Percentiles rank a stretch among this genome's conserved stretches.
phyloP scores from a whole-genome alignment of 192 early-diverging fungal species.

The Podila minutissima region DNA sequence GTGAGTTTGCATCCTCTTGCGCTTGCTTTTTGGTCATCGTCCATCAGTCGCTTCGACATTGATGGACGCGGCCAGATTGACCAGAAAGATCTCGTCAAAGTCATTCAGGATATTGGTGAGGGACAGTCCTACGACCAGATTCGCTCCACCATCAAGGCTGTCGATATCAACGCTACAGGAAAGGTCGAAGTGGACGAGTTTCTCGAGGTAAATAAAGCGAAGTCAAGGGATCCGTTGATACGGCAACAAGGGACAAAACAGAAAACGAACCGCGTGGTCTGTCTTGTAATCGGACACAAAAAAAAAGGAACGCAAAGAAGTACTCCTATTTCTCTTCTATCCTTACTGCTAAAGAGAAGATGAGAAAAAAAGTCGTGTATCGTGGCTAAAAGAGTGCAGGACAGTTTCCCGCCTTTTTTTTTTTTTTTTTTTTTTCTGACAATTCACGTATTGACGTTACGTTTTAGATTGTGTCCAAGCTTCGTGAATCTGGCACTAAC shows the following conservation, averaged over 20 bases:
- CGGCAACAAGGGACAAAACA: background rate
- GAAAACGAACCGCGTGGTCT: background rate
- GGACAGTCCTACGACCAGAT: constrained; percentile 81
- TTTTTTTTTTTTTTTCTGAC: constrained; percentile 11
- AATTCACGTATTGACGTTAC: constrained; percentile 3
- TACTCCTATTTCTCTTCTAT: too few species aligned
- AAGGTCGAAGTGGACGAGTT: constrained; percentile 85
- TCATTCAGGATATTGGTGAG: constrained; percentile 70
- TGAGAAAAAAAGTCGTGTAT: background rate
- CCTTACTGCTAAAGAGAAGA: too few species aligned
- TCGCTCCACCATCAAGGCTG: constrained; percentile 71
- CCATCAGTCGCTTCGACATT: constrained; percentile 57
- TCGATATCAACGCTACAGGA: constrained; percentile 72
- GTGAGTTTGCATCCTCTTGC: background rate
- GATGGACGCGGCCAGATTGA: constrained; percentile 77
- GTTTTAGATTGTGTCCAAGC: constrained; percentile 58
- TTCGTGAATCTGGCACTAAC: constrained; percentile 60
- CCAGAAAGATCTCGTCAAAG: constrained; percentile 71
- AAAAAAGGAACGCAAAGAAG: too few species aligned
- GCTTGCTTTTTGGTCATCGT: background rate
- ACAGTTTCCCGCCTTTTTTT: constrained; percentile 11
- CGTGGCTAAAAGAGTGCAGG: background rate
- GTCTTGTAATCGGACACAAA: too few species aligned
- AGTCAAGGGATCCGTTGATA: background rate
- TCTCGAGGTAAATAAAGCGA: constrained; percentile 68